These are phyloP conservation scores for Juglanconis juglandina DNA, from an alignment of 2,329 filamentous ascomycete species.

Conservation along the genomic window DNA sequence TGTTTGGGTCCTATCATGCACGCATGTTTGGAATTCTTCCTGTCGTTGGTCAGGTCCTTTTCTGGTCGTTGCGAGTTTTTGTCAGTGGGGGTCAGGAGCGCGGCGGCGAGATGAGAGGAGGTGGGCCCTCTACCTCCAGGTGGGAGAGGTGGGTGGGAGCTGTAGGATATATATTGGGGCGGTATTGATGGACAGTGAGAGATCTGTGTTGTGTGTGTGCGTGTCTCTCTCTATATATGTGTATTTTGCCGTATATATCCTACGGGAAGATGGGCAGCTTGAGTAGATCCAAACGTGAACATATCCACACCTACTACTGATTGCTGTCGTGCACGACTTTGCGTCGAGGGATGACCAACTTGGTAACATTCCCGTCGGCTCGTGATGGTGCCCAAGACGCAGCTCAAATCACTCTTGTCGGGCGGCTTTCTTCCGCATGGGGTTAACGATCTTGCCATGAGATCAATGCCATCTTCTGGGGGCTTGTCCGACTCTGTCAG, in stretches of 20 bases:
- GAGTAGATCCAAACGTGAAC: slow-evolving; percentile 4
- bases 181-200: neutral
- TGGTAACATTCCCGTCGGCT: too few relatives aligned
- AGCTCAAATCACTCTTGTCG: too few relatives aligned
- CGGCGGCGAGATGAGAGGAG: neutral
- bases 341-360: too few relatives aligned
- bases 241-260: slow-evolving; percentile 1
- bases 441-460: too few relatives aligned
- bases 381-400: too few relatives aligned
- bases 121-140: neutral
- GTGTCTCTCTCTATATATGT: slow-evolving; percentile 1
- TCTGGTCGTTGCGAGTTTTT: neutral
- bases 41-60: neutral
- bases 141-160: neutral
- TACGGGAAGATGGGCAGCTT: neutral
- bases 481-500: too few relatives aligned
- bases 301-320: neutral
- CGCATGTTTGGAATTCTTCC: neutral
- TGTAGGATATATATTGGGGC: neutral
- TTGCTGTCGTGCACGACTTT: neutral
- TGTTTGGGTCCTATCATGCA: neutral
- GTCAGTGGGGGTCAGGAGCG: neutral
- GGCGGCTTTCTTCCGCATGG: too few relatives aligned
- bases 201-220: neutral
- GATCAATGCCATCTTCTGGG: too few relatives aligned